Percentiles rank a stretch among this genome's conserved stretches.
Evolutionary conservation across 208 protist genomes (phyloP).

Genomic region (Borovskyia barvae): DNA sequence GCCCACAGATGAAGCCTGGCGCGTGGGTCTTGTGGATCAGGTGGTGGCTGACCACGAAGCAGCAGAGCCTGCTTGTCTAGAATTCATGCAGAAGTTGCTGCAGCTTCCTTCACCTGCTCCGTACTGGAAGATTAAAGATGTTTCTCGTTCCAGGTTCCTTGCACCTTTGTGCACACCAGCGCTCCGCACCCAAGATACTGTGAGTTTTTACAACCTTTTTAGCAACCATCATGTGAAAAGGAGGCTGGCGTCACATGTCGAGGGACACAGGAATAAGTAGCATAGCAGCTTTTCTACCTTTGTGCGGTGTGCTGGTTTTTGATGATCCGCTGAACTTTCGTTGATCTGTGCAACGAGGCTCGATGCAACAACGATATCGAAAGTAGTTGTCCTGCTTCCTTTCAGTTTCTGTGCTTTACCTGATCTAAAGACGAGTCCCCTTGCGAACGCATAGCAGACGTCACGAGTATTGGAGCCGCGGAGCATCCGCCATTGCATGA

Average conservation of each 20-base stretch:
- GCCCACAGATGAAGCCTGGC: slow-evolving; percentile 42
- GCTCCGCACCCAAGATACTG: slow-evolving; percentile 52
- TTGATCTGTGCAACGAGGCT: no score
- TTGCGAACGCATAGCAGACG: no score
- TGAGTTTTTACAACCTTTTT: slow-evolving; percentile 51
- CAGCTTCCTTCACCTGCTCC: slow-evolving; percentile 42
- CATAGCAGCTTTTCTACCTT: no score
- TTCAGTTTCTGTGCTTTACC: no score
- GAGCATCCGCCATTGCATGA: no score
- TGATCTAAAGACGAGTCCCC: no score
- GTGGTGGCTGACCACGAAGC: slow-evolving; percentile 52
- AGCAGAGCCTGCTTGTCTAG: slow-evolving; percentile 52
- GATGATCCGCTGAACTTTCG: no score
- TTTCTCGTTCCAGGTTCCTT: slow-evolving; percentile 38
- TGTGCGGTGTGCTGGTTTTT: no score
- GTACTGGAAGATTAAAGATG: slow-evolving; percentile 71
- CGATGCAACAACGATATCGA: no score
- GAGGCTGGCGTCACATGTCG: slow-evolving; percentile 12
- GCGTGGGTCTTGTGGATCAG: slow-evolving; percentile 70
- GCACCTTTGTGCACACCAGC: slow-evolving; percentile 48
- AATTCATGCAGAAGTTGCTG: slow-evolving; percentile 54
- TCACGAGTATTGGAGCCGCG: no score
- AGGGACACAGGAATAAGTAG: slow-evolving; percentile 5
- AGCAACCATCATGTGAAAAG: slow-evolving; percentile 42
- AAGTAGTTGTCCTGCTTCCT: no score